phyloP scores from a whole-genome alignment of 139 green algal species.

The Micromonas commoda region DNA sequence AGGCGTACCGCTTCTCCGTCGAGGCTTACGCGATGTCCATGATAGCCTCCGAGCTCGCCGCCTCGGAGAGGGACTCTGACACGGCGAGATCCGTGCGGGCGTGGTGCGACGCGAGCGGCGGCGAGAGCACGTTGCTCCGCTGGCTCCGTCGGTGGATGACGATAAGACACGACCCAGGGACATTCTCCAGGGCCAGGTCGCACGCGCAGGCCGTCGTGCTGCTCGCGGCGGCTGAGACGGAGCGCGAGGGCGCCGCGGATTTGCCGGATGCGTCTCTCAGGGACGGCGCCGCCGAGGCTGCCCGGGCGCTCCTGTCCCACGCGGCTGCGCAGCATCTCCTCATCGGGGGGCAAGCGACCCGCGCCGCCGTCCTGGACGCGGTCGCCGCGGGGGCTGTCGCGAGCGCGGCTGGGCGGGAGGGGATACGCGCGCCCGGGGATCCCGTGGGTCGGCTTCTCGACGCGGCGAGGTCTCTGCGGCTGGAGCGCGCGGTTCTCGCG shows the following conservation, averaged over 20 bases:
- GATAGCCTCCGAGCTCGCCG: background rate
- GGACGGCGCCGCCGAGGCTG: background rate
- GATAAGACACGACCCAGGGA: background rate
- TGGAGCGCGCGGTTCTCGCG: background rate
- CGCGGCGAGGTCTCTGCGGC: background rate
- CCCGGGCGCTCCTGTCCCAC: background rate
- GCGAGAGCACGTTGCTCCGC: background rate
- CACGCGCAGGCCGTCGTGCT: conserved; percentile 4
- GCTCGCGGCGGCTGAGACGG: background rate
- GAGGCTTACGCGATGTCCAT: background rate
- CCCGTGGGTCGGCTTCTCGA: background rate
- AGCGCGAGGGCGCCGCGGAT: background rate
- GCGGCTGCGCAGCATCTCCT: background rate
- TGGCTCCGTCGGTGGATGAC: background rate
- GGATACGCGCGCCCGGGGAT: background rate
- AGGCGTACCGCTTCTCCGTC: background rate
- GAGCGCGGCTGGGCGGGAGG: background rate
- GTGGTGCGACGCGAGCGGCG: background rate
- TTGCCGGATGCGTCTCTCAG: background rate
- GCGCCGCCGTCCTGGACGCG: background rate
- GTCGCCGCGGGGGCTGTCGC: background rate
- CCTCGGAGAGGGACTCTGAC: background rate
- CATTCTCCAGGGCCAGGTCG: background rate
- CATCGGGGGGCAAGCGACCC: too few relatives aligned
- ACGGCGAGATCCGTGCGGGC: background rate